Conservation (phyloP, 495 filamentous ascomycete species). For the Glarea lozoyensis region DNA sequence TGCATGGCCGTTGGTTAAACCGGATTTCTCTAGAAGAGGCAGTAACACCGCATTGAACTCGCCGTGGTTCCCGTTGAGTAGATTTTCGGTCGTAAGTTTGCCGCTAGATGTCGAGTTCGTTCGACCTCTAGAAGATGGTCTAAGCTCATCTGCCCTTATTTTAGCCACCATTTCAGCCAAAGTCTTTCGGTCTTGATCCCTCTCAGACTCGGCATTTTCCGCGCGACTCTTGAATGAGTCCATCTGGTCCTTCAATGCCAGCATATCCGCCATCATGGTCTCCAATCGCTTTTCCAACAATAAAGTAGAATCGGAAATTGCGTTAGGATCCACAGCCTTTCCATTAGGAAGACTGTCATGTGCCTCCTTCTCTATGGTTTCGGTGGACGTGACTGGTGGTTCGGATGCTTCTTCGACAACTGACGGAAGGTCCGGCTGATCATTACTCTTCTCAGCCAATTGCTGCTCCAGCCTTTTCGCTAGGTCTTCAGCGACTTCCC, state of each 20-base stretch:
- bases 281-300: slow-evolving; percentile 66
- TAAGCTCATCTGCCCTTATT: slow-evolving; percentile 59
- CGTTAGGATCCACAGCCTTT: slow-evolving; percentile 18
- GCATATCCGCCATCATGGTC: slow-evolving; percentile 72
- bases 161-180: slow-evolving; percentile 85
- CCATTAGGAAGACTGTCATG: slow-evolving; percentile 26
- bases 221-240: slow-evolving; percentile 68
- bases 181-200: slow-evolving; percentile 54
- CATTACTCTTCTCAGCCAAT: slow-evolving; percentile 25
- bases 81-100: not conserved
- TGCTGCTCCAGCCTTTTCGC: slow-evolving; percentile 59
- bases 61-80: slow-evolving; percentile 2
- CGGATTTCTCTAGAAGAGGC: slow-evolving; percentile 8
- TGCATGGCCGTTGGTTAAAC: slow-evolving; percentile 33
- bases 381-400: slow-evolving; percentile 14
- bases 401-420: slow-evolving; percentile 28
- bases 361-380: slow-evolving; percentile 11
- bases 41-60: not conserved
- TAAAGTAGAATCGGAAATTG: slow-evolving; percentile 22
- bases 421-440: slow-evolving; percentile 17
- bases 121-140: slow-evolving; percentile 20
- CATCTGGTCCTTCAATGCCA: slow-evolving; percentile 70
- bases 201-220: slow-evolving; percentile 70
- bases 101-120: slow-evolving; percentile 4
- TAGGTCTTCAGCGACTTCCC: slow-evolving; percentile 74